Conservation (phyloP, 768 basidiomycete genomes). For the Clitopilus passeckerianus region DNA sequence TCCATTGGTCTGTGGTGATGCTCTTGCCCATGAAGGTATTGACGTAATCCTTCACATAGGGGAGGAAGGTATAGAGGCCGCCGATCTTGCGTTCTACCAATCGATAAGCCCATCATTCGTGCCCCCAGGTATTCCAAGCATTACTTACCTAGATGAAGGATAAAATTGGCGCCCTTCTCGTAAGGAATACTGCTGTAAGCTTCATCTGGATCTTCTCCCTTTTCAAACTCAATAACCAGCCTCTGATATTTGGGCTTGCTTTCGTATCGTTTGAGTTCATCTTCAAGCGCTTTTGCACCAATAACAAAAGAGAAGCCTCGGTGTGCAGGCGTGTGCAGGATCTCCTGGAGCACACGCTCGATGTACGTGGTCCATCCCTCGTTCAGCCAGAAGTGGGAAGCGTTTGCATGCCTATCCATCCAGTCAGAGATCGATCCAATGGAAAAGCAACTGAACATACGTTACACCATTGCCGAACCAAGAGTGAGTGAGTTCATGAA, state of each 20-base stretch:
- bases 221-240: constrained; percentile 69
- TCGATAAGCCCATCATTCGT: not conserved
- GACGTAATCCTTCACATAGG: constrained; percentile 82
- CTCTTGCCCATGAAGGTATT: constrained; percentile 76
- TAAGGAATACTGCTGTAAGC: constrained; percentile 77
- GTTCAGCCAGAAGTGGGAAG: constrained; percentile 85
- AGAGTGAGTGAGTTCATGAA: constrained; percentile 82
- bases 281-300: constrained; percentile 67
- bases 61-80: constrained; percentile 80
- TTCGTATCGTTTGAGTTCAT: constrained; percentile 60
- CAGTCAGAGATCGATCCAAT: not conserved
- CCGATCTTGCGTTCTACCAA: constrained; percentile 62
- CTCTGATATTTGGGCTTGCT: constrained; percentile 71
- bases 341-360: constrained; percentile 72
- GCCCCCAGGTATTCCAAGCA: not conserved
- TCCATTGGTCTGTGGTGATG: constrained; percentile 84
- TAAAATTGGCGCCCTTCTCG: constrained; percentile 85
- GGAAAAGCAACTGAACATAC: constrained; percentile 22
- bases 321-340: constrained; percentile 66
- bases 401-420: constrained; percentile 53
- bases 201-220: constrained; percentile 74
- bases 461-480: constrained; percentile 94
- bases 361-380: constrained; percentile 95
- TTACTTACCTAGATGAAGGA: constrained; percentile 71
- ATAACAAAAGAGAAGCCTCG: constrained; percentile 80